A percentile compares a stretch with the other conserved stretches of the same genome.
These are phyloP conservation scores for Fusarium sp. DNA, from an alignment of 2,329 filamentous ascomycete species.

Conservation along the genomic window DNA sequence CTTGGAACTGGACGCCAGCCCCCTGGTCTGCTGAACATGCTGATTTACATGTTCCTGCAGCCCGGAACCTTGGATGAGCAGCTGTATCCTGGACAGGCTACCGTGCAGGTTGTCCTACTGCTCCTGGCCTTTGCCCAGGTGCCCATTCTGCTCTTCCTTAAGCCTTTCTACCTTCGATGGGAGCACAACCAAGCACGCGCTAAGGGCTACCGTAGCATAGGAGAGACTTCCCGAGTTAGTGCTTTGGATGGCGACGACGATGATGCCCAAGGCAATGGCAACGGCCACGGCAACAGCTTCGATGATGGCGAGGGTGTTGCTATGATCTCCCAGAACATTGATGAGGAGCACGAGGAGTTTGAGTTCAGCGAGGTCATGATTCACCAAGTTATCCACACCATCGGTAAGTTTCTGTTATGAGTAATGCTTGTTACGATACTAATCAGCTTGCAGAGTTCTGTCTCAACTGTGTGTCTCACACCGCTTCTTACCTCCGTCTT, in stretches of 20 bases:
- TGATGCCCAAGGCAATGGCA: constrained; percentile 62
- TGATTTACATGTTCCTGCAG: constrained; percentile 99
- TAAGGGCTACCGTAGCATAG: constrained; percentile 91
- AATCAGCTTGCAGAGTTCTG: constrained; percentile 81
- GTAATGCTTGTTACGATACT: constrained; percentile 33
- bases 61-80: constrained; percentile 80
- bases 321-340: constrained; percentile 89
- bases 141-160: constrained; percentile 90
- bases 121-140: constrained; percentile 88
- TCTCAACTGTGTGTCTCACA: constrained; percentile 98
- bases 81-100: constrained; percentile 82
- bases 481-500: constrained; percentile 96
- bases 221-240: constrained; percentile 87
- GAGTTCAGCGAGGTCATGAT: constrained; percentile 99
- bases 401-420: constrained; percentile 71
- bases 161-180: constrained; percentile 93
- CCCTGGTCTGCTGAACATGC: constrained; percentile 95
- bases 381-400: constrained; percentile 98
- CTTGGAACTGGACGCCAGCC: constrained; percentile 70
- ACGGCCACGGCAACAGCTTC: constrained; percentile 69
- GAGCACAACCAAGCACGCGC: constrained; percentile 92
- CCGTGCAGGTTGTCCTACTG: constrained; percentile 81
- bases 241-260: constrained; percentile 92
- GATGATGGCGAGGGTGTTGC: constrained; percentile 81
- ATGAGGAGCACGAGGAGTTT: constrained; percentile 93